phyloP scores from a whole-genome alignment of 2,329 filamentous ascomycete species.

The Chaetoscypha palmicola region DNA sequence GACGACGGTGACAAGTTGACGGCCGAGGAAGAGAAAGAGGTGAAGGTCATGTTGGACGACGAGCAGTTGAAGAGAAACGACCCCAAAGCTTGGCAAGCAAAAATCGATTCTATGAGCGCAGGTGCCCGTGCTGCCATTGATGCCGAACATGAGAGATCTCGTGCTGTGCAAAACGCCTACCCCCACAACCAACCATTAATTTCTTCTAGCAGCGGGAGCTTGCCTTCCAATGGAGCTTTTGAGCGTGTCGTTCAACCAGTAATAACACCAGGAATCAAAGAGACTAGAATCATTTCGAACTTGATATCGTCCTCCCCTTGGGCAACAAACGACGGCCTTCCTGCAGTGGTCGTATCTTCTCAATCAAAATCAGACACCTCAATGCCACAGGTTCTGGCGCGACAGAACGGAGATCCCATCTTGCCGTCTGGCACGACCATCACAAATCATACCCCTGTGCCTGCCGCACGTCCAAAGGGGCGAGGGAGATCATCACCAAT shows the following conservation, averaged over 20 bases:
- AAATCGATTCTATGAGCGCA: neutral
- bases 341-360: too few species aligned
- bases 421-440: too few species aligned
- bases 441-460: neutral
- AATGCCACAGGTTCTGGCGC: too few species aligned
- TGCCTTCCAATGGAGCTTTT: too few species aligned
- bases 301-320: too few species aligned
- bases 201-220: too few species aligned
- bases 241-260: too few species aligned
- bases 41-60: conserved; percentile 38
- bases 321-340: too few species aligned
- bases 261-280: too few species aligned
- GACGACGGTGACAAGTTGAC: conserved; percentile 60
- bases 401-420: too few species aligned
- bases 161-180: neutral
- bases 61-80: conserved; percentile 24
- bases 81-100: conserved; percentile 15
- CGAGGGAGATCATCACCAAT: neutral
- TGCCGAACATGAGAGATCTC: neutral
- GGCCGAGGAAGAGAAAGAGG: conserved; percentile 51
- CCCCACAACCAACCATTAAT: neutral
- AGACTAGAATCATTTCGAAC: too few species aligned
- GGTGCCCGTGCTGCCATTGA: neutral
- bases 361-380: too few species aligned
- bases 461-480: neutral